Evolutionary conservation across 495 filamentous ascomycete species (phyloP), one percentile per base, ranked within the genome.

Genomic region (Annulohypoxylon moriforme): DNA sequence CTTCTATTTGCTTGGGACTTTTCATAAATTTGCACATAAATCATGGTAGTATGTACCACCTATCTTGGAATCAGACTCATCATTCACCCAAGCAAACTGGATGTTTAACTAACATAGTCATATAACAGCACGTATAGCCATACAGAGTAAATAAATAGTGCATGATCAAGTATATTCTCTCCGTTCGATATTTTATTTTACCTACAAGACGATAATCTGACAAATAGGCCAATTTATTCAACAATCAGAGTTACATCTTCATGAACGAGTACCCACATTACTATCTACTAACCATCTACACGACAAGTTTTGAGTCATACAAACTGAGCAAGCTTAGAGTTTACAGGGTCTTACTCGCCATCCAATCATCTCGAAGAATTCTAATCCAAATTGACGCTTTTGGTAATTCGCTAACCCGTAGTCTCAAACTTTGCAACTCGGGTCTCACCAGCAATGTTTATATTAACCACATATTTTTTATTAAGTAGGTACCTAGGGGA

Each of bases 341-440:
- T 68, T 18, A n/a, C 38, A 14, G 34, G 31, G 42, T 47, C 36
- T 27, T 18, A n/a, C 18, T 29, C 38, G 6, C 9, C 11, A 49
- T 29, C 67, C 67, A 69, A 69, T 69, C 67, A 69, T 58, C 1
- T 7, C 13, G 3, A 58, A 52, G 20, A 8, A 44, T 22, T 0
- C 0, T 3, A 27, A 16, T 31, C 11, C 20, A 14, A 50, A 13
- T 34, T 22, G 50, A 62, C 66, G 50, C 18, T 60, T 68, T 68
- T 47, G 60, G 66, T 9, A 57, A 62, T 57, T 1, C 13, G 11
- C 20, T 36, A 47, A 11, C 20, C 47, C 16, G 25, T 56, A 27
- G 5, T 62, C 47, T 38, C 4, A 20, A 44, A 5, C 16, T 20
- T 68, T 49, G 18, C 9, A 44, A 20, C 5, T 7, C 38, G 14